These are phyloP conservation scores for Fusarium hostae DNA, from an alignment of 2,329 filamentous ascomycete genomes.

Conservation along the genomic window DNA sequence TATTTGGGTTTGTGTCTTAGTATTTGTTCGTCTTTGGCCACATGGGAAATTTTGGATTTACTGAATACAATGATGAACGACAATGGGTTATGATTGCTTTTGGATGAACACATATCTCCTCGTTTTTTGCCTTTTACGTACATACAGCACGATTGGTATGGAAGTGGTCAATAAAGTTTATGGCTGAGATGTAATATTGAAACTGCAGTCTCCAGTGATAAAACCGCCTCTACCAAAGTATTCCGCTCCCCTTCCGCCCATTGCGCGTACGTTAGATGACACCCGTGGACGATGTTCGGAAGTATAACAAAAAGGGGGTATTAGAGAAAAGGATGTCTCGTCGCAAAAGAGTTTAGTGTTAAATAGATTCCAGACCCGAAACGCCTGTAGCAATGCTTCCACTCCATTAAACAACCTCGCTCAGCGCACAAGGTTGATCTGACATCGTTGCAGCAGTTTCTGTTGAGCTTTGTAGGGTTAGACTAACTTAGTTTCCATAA, in stretches of 20 bases:
- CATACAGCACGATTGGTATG: not conserved
- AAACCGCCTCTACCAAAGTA: not conserved
- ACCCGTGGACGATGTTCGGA: not conserved
- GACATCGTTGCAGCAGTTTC: not conserved
- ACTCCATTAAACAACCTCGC: slow-evolving; percentile 5
- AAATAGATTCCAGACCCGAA: slow-evolving; percentile 9
- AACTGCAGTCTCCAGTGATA: not conserved
- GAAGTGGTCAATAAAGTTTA: not conserved
- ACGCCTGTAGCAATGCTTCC: slow-evolving; percentile 31
- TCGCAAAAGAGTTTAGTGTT: not conserved
- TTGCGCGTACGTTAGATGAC: not conserved
- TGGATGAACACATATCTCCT: not conserved
- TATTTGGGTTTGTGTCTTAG: not conserved
- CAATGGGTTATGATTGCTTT: slow-evolving; percentile 11
- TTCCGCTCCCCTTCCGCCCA: not conserved
- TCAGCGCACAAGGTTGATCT: not conserved
- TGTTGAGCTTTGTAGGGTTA: not conserved
- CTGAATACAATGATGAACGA: slow-evolving; percentile 24
- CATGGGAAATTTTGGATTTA: not conserved
- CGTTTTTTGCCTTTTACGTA: not conserved
- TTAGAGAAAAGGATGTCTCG: slow-evolving; percentile 12
- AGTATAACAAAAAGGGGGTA: slow-evolving; percentile 16
- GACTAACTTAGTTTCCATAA: slow-evolving; percentile 49
- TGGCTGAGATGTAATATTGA: not conserved
- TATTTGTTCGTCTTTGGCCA: not conserved